Conservation (phyloP, 2,329 filamentous ascomycete species). For the Colletotrichum orchidophilum region DNA sequence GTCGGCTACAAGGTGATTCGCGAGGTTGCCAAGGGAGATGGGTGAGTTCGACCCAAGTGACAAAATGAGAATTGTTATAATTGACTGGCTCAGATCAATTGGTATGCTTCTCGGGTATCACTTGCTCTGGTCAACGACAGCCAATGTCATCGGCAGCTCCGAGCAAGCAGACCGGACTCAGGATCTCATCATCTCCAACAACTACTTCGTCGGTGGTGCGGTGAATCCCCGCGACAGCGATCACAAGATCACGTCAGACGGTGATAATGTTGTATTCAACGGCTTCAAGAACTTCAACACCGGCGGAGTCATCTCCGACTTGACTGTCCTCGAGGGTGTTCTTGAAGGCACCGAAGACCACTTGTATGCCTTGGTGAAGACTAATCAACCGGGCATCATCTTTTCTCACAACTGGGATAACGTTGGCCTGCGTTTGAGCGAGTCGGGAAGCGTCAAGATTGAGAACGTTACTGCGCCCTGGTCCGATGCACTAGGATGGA, state of each 20-base stretch:
- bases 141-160: conserved; percentile 66
- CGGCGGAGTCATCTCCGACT: conserved; percentile 71
- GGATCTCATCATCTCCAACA: conserved; percentile 67
- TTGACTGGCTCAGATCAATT: conserved; percentile 53
- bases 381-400: conserved; percentile 64
- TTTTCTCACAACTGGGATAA: conserved; percentile 73
- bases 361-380: conserved; percentile 70
- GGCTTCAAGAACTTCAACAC: conserved; percentile 75
- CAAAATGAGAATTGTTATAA: background rate
- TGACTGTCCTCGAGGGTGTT: conserved; percentile 72
- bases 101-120: conserved; percentile 75
- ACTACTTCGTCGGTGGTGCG: conserved; percentile 72
- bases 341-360: conserved; percentile 66
- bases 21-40: conserved; percentile 71
- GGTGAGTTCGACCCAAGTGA: conserved; percentile 45
- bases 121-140: conserved; percentile 70
- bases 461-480: conserved; percentile 65
- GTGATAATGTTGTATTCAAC: conserved; percentile 65
- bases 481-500: conserved; percentile 71
- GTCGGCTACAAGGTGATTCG: conserved; percentile 68
- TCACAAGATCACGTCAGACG: conserved; percentile 63
- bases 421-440: conserved; percentile 69
- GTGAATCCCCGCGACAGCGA: conserved; percentile 74
- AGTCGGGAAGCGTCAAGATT: conserved; percentile 71
- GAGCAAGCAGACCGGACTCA: conserved; percentile 68